phyloP scores from a whole-genome alignment of 169 alveolate genomes.

The Neospora caninum region DNA sequence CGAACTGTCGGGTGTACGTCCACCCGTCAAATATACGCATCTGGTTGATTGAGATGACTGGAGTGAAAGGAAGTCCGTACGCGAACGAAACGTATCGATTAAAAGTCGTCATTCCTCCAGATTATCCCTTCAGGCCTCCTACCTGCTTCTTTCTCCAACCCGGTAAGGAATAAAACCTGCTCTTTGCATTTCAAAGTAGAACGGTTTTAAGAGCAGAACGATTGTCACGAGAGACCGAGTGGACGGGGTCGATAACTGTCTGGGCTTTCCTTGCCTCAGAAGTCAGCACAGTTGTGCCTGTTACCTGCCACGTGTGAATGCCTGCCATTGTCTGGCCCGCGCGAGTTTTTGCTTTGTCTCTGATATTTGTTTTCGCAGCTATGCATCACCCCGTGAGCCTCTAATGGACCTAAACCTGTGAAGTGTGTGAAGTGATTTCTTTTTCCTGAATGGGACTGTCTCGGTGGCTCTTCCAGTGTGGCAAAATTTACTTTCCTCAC shows the following conservation, averaged over 20 bases:
- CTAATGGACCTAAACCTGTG: no score
- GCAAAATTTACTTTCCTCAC: no score
- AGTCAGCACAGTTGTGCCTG: neutral
- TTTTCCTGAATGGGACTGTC: neutral
- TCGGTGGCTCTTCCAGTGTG: no score
- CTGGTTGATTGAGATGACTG: constrained; percentile 82
- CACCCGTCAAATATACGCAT: constrained; percentile 79
- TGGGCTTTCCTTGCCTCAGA: neutral
- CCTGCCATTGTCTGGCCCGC: no score
- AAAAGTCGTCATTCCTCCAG: constrained; percentile 82
- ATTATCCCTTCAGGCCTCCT: constrained; percentile 88
- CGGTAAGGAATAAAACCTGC: constrained; percentile 51
- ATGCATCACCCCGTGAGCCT: no score
- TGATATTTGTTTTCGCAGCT: no score
- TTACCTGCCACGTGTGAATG: neutral
- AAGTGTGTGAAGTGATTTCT: neutral
- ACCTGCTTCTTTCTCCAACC: constrained; percentile 81
- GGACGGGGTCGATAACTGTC: neutral
- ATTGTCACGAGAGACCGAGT: neutral
- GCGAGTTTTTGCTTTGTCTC: no score
- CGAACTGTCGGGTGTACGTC: constrained; percentile 80
- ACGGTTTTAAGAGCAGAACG: neutral
- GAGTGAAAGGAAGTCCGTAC: constrained; percentile 80
- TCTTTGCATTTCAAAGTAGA: neutral
- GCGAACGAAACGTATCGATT: constrained; percentile 81